Evolutionary conservation across 495 filamentous ascomycete species (phyloP), one percentile per base, ranked within the genome.

Genomic region (Chaetomidium leptoderma): DNA sequence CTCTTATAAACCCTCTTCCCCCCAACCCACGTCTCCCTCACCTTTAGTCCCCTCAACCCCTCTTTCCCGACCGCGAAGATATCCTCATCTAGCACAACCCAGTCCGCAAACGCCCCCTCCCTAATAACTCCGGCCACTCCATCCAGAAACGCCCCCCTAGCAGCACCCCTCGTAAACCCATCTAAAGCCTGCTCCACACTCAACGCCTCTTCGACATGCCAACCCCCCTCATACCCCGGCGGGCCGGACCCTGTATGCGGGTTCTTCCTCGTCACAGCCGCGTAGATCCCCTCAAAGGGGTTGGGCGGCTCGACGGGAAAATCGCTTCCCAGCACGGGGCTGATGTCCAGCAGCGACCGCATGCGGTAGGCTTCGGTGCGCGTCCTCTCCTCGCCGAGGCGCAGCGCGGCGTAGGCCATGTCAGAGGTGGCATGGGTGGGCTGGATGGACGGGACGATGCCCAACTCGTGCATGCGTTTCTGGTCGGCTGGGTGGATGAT

Each of bases 361-460:
- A 86, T 84, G 19, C 81, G 69, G 56, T 87, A 87, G 2, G 82
- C 84, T 27, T 78, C 74, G 32, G 70, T 57, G 1, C 37, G 50
- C 0, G 77, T 76, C 9, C 84, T 78, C 19, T 74, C 63, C 14
- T 57, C 55, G 0, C 84, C 84, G 0, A 87, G 77, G 11, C 84
- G 74, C 8, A 47, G 59, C 51, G 81, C 76, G 19, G 81, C 84
- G 56, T 86, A 86, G 5, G 74, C 64, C 76, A 80, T 81, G 62
- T 87, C 84, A 10, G 80, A 82, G 11, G 83, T 86, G 32, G 84
- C 84, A 57, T 87, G 84, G 1, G 84, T 86, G 1, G 84, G 84
- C 62, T 87, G 84, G 60, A 87, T 81, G n/a, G 78, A 82, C 0
- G 84, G 82, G 56, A 86, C 78, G 54, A 87, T 81, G 13, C 82